Evolutionary conservation across 2,329 filamentous ascomycete species (phyloP), one percentile per base, ranked within the genome.

Genomic region (Colletotrichum gigasporum): DNA sequence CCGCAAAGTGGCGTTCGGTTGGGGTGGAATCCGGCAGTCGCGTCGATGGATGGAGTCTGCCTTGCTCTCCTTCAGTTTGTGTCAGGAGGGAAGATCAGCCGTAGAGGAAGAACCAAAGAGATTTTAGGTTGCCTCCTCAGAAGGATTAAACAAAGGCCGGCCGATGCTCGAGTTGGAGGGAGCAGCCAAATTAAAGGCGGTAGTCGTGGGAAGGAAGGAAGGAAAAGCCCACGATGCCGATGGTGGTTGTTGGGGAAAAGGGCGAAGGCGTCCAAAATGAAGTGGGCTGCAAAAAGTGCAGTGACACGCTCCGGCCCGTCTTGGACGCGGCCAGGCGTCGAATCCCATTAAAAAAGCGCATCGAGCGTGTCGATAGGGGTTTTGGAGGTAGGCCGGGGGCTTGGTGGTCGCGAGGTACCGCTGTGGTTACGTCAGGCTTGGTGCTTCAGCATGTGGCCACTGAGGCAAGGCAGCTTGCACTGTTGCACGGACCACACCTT

Each of bases 231-330:
- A 53, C 47, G 55, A 60, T 53, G 39, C n/a, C 8, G 22, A 22
- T 42, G 41, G 51, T 53, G 47, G 30, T 54, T 52, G 56, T 10
- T 42, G 44, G 16, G 34, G 39, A 52, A 34, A 47, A 59, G 14
- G 22, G 45, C 20, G 8, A 39, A 18, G 20, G 22, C 39, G 55
- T 56, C n/a, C 22, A 45, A 34, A 63, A 35, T 37, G 42, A 42
- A 48, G 60, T 52, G 52, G 59, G 60, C 59, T 63, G 54, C 60
- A 60, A 64, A 64, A 64, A 60, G 47, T 39, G 61, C 26, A 60
- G 47, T 64, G 57, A 65, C 62, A 62, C 62, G 62, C 48, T 61
- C 62, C 35, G 22, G 41, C 39, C 34, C 24, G 45, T 47, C 28
- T 41, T 9, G 48, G 48, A 65, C 56, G 62, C 50, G 62, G 62